Conservation (phyloP, 2,329 filamentous ascomycete genomes). For the Raffaelea arxii region DNA sequence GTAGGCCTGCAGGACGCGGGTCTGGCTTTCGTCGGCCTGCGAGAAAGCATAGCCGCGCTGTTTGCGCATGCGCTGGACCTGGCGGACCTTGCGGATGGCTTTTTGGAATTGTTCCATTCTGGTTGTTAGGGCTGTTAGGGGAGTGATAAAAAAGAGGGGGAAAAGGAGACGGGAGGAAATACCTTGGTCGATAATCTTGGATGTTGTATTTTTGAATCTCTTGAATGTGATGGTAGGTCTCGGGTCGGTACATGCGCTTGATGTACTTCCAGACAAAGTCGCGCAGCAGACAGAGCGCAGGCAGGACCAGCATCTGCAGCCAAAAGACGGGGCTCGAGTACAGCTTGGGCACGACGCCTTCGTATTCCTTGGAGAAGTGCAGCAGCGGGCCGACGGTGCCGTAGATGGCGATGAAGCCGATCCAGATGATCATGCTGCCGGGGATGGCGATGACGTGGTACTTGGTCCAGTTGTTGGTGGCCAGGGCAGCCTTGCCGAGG, state of each 20-base stretch:
- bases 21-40: conserved; percentile 93
- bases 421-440: conserved; percentile 85
- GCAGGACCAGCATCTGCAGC: conserved; percentile 75
- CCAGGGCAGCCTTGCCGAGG: conserved; percentile 84
- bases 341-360: conserved; percentile 70
- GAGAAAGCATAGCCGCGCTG: conserved; percentile 98
- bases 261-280: conserved; percentile 97
- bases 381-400: conserved; percentile 76
- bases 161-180: conserved; percentile 15
- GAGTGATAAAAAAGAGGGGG: neutral
- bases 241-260: conserved; percentile 93
- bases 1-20: conserved; percentile 90
- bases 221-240: conserved; percentile 96
- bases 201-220: conserved; percentile 99
- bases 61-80: conserved; percentile 98
- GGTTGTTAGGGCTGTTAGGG: neutral
- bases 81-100: conserved; percentile 93
- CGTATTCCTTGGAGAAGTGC: conserved; percentile 72
- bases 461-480: conserved; percentile 98
- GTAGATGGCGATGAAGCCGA: conserved; percentile 81
- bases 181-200: conserved; percentile 94
- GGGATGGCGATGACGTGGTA: conserved; percentile 94
- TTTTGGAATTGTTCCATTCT: conserved; percentile 99
- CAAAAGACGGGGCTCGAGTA: conserved; percentile 82
- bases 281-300: conserved; percentile 70